A percentile compares a stretch with the other conserved stretches of the same genome.
Evolutionary conservation across 2,329 filamentous ascomycete genomes (phyloP).

Genomic region (Trichoderma harzianum): DNA sequence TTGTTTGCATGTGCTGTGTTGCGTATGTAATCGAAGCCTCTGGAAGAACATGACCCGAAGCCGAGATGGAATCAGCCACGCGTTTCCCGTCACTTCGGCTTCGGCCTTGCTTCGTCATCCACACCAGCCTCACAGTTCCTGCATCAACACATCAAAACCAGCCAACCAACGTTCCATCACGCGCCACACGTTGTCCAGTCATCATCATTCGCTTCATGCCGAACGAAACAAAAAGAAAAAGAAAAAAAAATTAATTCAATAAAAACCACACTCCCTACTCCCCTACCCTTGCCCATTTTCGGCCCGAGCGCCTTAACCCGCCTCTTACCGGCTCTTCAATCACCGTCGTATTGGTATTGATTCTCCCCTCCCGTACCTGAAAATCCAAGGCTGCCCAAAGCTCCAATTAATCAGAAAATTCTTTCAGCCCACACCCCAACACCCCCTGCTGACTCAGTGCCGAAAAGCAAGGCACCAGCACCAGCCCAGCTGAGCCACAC

Average conservation of each 20-base stretch:
- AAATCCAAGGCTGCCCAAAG: not conserved
- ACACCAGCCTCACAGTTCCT: not conserved
- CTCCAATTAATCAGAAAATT: not conserved
- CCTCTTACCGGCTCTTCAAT: not conserved
- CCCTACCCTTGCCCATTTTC: not conserved
- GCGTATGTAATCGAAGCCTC: not conserved
- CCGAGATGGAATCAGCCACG: not conserved
- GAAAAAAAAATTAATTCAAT: not conserved
- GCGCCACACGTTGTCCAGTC: not conserved
- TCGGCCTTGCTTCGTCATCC: not conserved
- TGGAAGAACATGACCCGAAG: not conserved
- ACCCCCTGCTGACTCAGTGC: slow-evolving; percentile 5
- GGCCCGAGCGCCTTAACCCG: not conserved
- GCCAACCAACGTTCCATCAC: not conserved
- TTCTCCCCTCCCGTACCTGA: not conserved
- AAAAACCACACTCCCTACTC: not conserved
- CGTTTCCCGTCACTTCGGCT: not conserved
- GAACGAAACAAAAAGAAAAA: too few species aligned
- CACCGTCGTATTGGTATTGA: not conserved
- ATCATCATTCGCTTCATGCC: not conserved
- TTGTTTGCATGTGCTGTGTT: not conserved
- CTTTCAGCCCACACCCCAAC: not conserved
- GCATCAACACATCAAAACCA: not conserved
- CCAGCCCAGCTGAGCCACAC: slow-evolving; percentile 5
- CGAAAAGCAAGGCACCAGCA: not conserved